phyloP scores from a whole-genome alignment of 495 filamentous ascomycete genomes.

The Tuber microsphaerosporum region DNA sequence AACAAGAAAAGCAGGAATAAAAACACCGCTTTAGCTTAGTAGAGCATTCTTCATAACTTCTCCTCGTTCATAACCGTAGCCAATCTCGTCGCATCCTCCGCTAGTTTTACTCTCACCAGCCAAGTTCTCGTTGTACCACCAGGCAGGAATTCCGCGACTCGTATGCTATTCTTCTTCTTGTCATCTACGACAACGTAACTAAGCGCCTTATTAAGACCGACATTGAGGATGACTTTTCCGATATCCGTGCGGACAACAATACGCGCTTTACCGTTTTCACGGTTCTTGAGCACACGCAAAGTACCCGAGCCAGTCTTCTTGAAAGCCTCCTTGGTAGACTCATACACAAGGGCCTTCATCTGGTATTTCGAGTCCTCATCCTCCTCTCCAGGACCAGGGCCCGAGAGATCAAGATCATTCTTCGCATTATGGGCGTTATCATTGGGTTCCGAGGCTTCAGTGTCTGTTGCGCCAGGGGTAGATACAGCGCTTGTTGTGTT shows the following conservation, averaged over 20 bases:
- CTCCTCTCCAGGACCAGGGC: conserved; percentile 35
- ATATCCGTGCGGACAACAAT: conserved; percentile 33
- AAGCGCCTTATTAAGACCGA: conserved; percentile 24
- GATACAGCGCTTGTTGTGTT: conserved; percentile 8
- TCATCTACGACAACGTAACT: conserved; percentile 17
- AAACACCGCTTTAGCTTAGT: not conserved
- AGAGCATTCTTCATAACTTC: conserved; percentile 11
- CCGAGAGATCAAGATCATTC: conserved; percentile 32
- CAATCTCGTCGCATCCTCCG: conserved; percentile 19
- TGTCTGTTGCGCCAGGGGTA: conserved; percentile 12
- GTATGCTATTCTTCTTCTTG: conserved; percentile 14
- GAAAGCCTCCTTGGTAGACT: conserved; percentile 6
- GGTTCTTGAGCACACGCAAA: conserved; percentile 38
- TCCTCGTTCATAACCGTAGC: conserved; percentile 24
- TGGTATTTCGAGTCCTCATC: conserved; percentile 34
- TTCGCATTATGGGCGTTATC: conserved; percentile 35
- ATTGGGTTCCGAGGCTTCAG: conserved; percentile 22
- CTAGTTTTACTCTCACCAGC: conserved; percentile 29
- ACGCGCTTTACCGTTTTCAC: conserved; percentile 31
- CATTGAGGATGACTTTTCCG: conserved; percentile 38
- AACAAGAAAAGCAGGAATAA: not conserved
- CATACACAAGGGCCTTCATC: conserved; percentile 34
- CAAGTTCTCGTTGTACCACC: conserved; percentile 25
- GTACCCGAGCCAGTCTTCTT: conserved; percentile 34
- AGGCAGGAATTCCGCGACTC: conserved; percentile 28